Conservation (phyloP, 306 rosid genomes). For the apple (Malus domestica) region ASM211411v1 NC_041800.1:25319733-25320232, state of each 20-base stretch:
- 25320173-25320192: not conserved
- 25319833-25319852: not conserved
- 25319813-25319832: not conserved
- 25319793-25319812: not conserved
- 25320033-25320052: not conserved
- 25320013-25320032: not conserved
- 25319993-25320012: not conserved
- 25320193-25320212: not conserved
- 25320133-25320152: not conserved
- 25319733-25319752: conserved; percentile 40
- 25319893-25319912: conserved; percentile 8
- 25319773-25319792: no score
- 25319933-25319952: not conserved
- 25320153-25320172: not conserved
- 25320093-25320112: not conserved
- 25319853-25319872: not conserved
- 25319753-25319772: not conserved
- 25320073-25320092: not conserved
- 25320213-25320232: not conserved
- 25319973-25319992: conserved; percentile 5
- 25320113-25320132: not conserved
- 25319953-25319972: not conserved
- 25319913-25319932: not conserved
- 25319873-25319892: conserved; percentile 6
- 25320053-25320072: not conserved